Conservation (phyloP, 1,139 yeast genomes). For the Pneumocystis wakefieldiae region DNA sequence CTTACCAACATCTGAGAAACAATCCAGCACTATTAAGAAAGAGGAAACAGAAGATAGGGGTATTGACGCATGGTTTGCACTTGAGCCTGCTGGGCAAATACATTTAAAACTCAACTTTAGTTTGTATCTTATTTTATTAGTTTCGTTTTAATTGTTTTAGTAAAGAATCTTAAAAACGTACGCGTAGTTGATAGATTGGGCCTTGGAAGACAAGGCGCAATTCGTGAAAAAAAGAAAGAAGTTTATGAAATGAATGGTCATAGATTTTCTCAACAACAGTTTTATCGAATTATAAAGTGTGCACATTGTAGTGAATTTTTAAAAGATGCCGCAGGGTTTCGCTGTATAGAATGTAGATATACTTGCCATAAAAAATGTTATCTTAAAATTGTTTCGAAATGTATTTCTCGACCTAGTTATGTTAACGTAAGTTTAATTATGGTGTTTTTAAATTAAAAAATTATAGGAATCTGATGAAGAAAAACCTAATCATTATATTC, state of each 20-base stretch:
- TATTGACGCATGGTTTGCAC: slow-evolving; percentile 73
- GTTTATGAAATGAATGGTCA: slow-evolving; percentile 94
- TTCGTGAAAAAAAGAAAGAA: slow-evolving; percentile 86
- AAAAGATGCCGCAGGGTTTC: slow-evolving; percentile 75
- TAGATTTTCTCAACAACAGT: slow-evolving; percentile 87
- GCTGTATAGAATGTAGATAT: slow-evolving; percentile 90
- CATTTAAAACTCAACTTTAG: slow-evolving; percentile 55
- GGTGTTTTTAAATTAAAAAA: neutral
- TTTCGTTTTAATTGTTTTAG: slow-evolving; percentile 18
- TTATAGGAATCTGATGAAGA: slow-evolving; percentile 60
- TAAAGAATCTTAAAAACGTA: slow-evolving; percentile 42
- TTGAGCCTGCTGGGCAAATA: slow-evolving; percentile 91
- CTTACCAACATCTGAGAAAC: neutral
- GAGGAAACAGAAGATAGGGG: slow-evolving; percentile 12
- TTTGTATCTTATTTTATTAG: neutral
- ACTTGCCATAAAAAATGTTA: slow-evolving; percentile 91
- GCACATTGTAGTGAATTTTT: slow-evolving; percentile 92
- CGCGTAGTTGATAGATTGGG: slow-evolving; percentile 41
- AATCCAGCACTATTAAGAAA: neutral
- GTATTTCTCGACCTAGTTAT: slow-evolving; percentile 80
- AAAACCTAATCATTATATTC: slow-evolving; percentile 86
- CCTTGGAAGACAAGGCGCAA: slow-evolving; percentile 96
- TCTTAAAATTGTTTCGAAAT: slow-evolving; percentile 84
- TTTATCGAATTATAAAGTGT: slow-evolving; percentile 91
- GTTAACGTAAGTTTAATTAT: slow-evolving; percentile 30